Percentiles rank a stretch among this genome's conserved stretches.
Conservation (phyloP, 345 rosid species). For the Microcos paniculata region DNA sequence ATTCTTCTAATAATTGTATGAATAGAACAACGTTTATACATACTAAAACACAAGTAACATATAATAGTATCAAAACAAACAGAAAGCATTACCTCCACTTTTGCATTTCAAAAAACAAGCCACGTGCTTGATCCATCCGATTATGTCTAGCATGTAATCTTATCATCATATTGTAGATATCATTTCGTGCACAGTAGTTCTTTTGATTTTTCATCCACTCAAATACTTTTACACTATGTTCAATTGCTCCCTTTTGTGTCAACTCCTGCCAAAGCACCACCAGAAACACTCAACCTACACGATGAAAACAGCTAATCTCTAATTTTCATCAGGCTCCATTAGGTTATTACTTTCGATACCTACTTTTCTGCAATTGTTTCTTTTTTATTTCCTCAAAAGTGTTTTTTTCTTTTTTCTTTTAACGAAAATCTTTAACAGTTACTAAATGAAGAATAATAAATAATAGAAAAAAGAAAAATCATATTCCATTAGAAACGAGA, state of each 20-base stretch:
- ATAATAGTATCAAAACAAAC: conserved; percentile 1
- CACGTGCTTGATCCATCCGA: conserved; percentile 79
- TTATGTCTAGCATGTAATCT: conserved; percentile 82
- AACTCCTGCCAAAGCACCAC: conserved; percentile 47
- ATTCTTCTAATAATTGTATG: not conserved
- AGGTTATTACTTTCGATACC: not conserved
- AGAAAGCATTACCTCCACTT: conserved; percentile 65
- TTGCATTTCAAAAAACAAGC: conserved; percentile 96
- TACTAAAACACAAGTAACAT: too few relatives aligned
- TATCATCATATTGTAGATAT: conserved; percentile 87
- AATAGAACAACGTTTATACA: not conserved
- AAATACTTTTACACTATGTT: conserved; percentile 61
- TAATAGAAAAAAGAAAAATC: not conserved
- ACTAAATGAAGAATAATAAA: too few relatives aligned
- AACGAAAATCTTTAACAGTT: too few relatives aligned
- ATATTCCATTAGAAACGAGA: not conserved
- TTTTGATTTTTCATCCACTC: conserved; percentile 80
- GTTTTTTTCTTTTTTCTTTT: too few relatives aligned
- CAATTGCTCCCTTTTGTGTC: conserved; percentile 70
- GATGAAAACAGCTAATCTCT: not conserved
- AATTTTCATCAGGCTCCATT: not conserved
- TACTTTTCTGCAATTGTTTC: not conserved
- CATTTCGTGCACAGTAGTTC: conserved; percentile 78
- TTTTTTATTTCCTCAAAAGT: not conserved
- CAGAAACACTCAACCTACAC: not conserved